These are phyloP conservation scores for Crithidia expoeki DNA, from an alignment of 208 protist species.

Conservation along the genomic window DNA sequence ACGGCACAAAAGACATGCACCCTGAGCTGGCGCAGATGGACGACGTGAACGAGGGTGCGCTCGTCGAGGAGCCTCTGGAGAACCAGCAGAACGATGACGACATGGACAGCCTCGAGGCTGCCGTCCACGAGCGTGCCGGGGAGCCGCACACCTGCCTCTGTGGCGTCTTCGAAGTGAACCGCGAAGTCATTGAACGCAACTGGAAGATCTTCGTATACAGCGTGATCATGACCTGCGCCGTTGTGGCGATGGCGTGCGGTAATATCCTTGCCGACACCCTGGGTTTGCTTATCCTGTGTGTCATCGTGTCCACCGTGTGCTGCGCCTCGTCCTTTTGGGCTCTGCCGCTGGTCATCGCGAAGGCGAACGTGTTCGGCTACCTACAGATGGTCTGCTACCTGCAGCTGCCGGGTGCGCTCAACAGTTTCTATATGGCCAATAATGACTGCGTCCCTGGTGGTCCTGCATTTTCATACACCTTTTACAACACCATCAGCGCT, in stretches of 20 bases:
- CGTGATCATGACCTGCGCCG: constrained; percentile 45
- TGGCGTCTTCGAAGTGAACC: constrained; percentile 64
- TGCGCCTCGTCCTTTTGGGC: constrained; percentile 56
- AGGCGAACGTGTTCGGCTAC: constrained; percentile 67
- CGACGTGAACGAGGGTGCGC: not conserved
- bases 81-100: not conserved
- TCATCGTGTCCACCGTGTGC: constrained; percentile 40
- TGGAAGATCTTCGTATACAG: constrained; percentile 63
- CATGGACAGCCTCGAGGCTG: constrained; percentile 10
- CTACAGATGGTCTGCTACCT: constrained; percentile 60
- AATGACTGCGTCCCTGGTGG: constrained; percentile 49
- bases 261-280: constrained; percentile 46
- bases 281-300: constrained; percentile 37
- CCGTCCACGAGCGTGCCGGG: constrained; percentile 13
- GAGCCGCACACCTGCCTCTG: constrained; percentile 30
- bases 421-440: constrained; percentile 64
- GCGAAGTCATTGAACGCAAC: constrained; percentile 57
- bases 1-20: not conserved
- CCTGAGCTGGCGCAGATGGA: not conserved
- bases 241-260: constrained; percentile 47
- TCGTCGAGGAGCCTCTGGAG: constrained; percentile 12
- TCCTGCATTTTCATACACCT: constrained; percentile 69
- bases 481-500: constrained; percentile 63
- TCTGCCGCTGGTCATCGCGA: constrained; percentile 66
- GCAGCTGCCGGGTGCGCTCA: constrained; percentile 54